These are phyloP conservation scores for Penicillium vulpinum DNA, from an alignment of 2,329 filamentous ascomycete genomes.

Conservation along the genomic window DNA sequence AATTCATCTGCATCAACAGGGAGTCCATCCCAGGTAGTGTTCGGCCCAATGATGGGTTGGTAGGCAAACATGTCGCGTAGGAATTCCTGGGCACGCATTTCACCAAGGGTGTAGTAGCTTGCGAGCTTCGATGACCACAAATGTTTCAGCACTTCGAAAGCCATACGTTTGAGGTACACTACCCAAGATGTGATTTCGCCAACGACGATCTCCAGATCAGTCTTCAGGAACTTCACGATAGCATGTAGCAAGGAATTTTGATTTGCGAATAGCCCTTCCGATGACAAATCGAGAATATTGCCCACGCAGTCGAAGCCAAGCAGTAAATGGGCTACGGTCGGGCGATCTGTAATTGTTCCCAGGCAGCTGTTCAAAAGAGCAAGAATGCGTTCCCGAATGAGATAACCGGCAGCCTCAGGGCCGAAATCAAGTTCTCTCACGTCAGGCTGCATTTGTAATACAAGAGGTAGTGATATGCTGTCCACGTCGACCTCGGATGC, in stretches of 20 bases:
- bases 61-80: conserved; percentile 73
- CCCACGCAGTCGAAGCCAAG: conserved; percentile 82
- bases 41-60: conserved; percentile 68
- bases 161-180: conserved; percentile 66
- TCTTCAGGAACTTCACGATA: conserved; percentile 69
- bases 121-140: conserved; percentile 85
- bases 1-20: conserved; percentile 64
- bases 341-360: conserved; percentile 69
- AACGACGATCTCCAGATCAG: conserved; percentile 65
- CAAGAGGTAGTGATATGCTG: conserved; percentile 72
- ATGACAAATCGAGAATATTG: conserved; percentile 66
- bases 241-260: conserved; percentile 80
- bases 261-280: conserved; percentile 68
- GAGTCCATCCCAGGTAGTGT: conserved; percentile 72
- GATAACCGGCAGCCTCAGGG: conserved; percentile 68
- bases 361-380: conserved; percentile 84
- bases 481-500: conserved; percentile 78
- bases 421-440: conserved; percentile 72
- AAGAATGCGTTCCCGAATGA: conserved; percentile 80
- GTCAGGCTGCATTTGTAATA: conserved; percentile 64
- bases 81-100: conserved; percentile 77
- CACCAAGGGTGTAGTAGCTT: conserved; percentile 69
- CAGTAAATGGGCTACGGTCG: conserved; percentile 85
- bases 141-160: conserved; percentile 71
- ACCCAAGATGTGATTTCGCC: conserved; percentile 66